Evolutionary conservation across 2,329 filamentous ascomycete genomes (phyloP).

Genomic region (Aspergillus piperis): DNA sequence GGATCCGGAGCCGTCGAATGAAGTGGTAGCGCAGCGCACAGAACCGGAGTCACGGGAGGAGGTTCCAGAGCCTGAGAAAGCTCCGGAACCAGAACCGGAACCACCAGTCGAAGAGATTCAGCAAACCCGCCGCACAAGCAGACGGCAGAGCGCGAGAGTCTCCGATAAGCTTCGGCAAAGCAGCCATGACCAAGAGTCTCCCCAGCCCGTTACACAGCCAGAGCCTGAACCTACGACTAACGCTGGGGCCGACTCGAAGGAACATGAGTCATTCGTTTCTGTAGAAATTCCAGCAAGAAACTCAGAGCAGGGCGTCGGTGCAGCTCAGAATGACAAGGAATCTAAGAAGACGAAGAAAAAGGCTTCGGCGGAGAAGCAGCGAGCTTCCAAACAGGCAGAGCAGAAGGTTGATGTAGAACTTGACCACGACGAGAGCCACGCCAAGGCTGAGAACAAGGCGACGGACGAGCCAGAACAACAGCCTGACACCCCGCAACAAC

Average conservation of each 20-base stretch:
- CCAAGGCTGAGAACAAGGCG: background rate
- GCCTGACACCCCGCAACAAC: constrained; percentile 22
- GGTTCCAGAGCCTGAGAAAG: constrained; percentile 4
- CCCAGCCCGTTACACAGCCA: constrained; percentile 1
- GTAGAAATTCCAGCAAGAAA: constrained; percentile 33
- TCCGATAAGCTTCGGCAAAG: constrained; percentile 2
- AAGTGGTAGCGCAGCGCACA: constrained; percentile 13
- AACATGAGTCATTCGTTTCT: constrained; percentile 33
- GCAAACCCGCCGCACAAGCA: constrained; percentile 4
- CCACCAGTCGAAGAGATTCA: constrained; percentile 3
- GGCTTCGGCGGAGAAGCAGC: constrained; percentile 32
- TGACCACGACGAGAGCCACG: background rate
- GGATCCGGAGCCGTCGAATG: constrained; percentile 11
- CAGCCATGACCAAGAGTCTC: background rate
- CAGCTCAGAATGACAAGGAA: constrained; percentile 22
- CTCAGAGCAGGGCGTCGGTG: constrained; percentile 35
- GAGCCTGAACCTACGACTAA: constrained; percentile 13
- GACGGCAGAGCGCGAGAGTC: constrained; percentile 9
- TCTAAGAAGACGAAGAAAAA: constrained; percentile 34
- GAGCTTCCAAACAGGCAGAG: constrained; percentile 20
- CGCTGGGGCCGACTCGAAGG: constrained; percentile 14
- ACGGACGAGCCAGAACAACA: constrained; percentile 20
- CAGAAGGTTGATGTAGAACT: background rate
- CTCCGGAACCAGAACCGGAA: constrained; percentile 1
- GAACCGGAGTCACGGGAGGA: constrained; percentile 15